Percentiles rank a stretch among this genome's conserved stretches.
Evolutionary conservation across 1,139 yeast species (phyloP).

Genomic region (Hemisphaericaspora subhashii): DNA sequence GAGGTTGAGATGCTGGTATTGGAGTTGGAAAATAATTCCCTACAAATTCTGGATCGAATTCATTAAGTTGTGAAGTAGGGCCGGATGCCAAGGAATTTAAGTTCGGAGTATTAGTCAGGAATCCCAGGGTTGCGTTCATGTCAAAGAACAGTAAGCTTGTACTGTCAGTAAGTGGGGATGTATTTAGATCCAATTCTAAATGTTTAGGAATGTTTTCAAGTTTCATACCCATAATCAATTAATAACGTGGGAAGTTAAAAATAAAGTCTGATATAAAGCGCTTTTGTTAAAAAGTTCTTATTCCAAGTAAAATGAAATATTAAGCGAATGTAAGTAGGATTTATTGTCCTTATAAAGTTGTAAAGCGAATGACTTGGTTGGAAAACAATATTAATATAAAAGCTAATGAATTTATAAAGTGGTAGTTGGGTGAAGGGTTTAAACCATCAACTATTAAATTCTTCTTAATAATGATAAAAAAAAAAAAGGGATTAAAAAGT

Average conservation of each 20-base stretch:
- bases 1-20: constrained; percentile 10
- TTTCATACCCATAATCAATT: neutral
- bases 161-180: neutral
- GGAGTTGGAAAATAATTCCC: constrained; percentile 10
- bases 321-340: neutral
- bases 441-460: too few relatives aligned
- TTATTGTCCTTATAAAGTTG: neutral
- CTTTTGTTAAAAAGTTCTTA: too few relatives aligned
- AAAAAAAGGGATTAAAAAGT: too few relatives aligned
- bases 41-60: neutral
- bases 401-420: too few relatives aligned
- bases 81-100: neutral
- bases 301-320: neutral
- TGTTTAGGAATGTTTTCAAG: neutral
- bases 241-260: neutral
- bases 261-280: too few relatives aligned
- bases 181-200: neutral
- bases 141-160: neutral
- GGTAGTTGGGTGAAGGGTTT: too few relatives aligned
- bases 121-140: neutral
- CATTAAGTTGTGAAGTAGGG: neutral
- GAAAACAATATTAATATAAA: too few relatives aligned
- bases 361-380: neutral
- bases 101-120: neutral
- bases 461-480: too few relatives aligned